Evolutionary conservation across 2,329 filamentous ascomycete genomes (phyloP), one percentile per base, ranked within the genome.

Genomic region (Monilinia laxa): DNA sequence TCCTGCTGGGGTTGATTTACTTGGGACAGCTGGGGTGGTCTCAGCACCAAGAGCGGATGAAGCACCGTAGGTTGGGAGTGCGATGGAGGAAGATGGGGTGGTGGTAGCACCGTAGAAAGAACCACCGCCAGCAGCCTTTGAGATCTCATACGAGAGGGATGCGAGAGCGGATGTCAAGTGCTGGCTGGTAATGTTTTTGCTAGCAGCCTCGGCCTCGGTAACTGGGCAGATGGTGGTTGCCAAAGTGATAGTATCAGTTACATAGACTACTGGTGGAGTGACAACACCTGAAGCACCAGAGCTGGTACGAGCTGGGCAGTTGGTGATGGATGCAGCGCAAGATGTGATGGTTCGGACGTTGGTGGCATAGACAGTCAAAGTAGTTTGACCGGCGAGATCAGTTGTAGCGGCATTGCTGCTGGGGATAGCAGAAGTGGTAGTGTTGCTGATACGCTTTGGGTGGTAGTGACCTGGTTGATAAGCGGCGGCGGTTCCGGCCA

Each of bases 181-280:
- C 45, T 42, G 23, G 45, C 42, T 53, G 14, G 54, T 53, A 25
- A 64, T 51, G 5, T 18, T 45, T 4, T 79, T 79, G 76, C 81
- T 79, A 68, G 75, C 75, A 40, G 78, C 80, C 51, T 67, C 66
- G 47, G 74, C 73, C 57, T 80, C 79, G 40, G 77, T 70, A 68
- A 82, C 77, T 69, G 82, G 81, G 78, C 82, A 83, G 71, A 83
- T 77, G 68, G 84, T 83, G 74, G 82, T 82, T 70, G 79, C 74
- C 67, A 82, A 75, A 63, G 79, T 71, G 67, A 79, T 71, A 72
- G 76, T 78, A 67, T 79, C 75, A 16, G 79, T 81, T 42, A 81
- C 78, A 35, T 79, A 70, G 2, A 68, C 38, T 42, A 66, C 67
- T 18, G 65, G 14, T 23, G 55, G 49, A 11, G 79, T 71, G 67